phyloP scores from a whole-genome alignment of 495 filamentous ascomycete species.

The Cetradonia linearis region DNA sequence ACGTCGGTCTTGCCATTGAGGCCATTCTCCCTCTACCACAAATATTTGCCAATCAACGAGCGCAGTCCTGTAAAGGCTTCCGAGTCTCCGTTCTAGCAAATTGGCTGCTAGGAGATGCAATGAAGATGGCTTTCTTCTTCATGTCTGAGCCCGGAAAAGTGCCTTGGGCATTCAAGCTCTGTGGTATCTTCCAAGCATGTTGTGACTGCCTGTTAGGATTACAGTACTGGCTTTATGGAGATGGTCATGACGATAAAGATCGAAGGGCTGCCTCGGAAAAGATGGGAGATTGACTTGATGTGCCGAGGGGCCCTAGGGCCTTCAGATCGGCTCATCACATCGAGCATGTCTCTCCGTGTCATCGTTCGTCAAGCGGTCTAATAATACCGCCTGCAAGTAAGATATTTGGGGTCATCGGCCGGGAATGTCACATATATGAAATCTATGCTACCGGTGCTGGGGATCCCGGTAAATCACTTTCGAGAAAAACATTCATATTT shows the following conservation, averaged over 20 bases:
- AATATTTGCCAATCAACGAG: slow-evolving; percentile 67
- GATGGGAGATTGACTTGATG: slow-evolving; percentile 2
- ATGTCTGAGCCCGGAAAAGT: slow-evolving; percentile 55
- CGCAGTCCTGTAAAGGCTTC: slow-evolving; percentile 80
- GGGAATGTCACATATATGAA: too few species aligned
- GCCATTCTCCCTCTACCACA: slow-evolving; percentile 85
- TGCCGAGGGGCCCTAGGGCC: too few species aligned
- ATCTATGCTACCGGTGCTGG: not conserved
- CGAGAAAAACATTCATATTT: too few species aligned
- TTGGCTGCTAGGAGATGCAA: slow-evolving; percentile 83
- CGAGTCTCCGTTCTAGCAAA: slow-evolving; percentile 72
- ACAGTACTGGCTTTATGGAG: slow-evolving; percentile 78
- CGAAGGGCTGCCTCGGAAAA: slow-evolving; percentile 6
- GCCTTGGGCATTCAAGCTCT: slow-evolving; percentile 81
- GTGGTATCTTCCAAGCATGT: slow-evolving; percentile 79
- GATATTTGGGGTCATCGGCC: not conserved
- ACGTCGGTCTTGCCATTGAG: slow-evolving; percentile 78
- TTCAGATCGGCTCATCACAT: not conserved
- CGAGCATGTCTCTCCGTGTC: not conserved
- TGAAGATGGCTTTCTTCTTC: slow-evolving; percentile 96
- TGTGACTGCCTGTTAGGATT: slow-evolving; percentile 77
- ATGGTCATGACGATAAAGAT: slow-evolving; percentile 29
- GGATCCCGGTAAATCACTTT: not conserved
- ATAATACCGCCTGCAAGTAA: not conserved
- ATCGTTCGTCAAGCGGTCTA: not conserved